phyloP scores from a whole-genome alignment of 1,284 basidiomycete genomes.

The Termitomyces sp. region DNA sequence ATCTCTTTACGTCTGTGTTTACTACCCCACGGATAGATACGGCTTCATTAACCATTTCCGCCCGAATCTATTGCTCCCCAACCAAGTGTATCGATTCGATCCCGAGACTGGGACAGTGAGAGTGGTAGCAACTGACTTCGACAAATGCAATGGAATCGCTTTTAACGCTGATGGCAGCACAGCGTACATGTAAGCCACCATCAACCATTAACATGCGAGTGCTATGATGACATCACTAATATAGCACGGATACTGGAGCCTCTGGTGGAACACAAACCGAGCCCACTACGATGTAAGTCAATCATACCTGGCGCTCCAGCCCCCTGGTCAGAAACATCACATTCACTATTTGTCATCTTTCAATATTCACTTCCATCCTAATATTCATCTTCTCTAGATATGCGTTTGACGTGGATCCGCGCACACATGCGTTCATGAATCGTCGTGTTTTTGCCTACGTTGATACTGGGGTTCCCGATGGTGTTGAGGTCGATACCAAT shows the following conservation, averaged over 20 bases:
- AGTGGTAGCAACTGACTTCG: conserved; percentile 68
- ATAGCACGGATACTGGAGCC: conserved; percentile 52
- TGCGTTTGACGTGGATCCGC: conserved; percentile 63
- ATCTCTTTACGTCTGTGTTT: neutral
- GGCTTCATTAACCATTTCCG: conserved; percentile 65
- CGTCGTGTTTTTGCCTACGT: conserved; percentile 68
- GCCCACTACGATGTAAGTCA: conserved; percentile 63
- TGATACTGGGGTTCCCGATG: conserved; percentile 68
- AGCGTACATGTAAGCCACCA: conserved; percentile 54
- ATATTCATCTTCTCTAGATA: conserved; percentile 42
- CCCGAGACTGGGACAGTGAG: conserved; percentile 56
- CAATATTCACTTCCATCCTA: neutral
- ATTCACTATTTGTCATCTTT: neutral
- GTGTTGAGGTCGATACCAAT: conserved; percentile 59
- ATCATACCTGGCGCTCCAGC: neutral
- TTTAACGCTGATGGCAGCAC: conserved; percentile 62
- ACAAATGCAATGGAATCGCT: conserved; percentile 60
- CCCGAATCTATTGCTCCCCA: conserved; percentile 56
- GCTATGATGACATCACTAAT: neutral
- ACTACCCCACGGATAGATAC: conserved; percentile 39
- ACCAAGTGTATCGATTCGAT: conserved; percentile 72
- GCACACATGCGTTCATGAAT: conserved; percentile 52
- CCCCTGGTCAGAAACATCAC: neutral
- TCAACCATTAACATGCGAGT: neutral
- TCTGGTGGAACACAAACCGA: conserved; percentile 47